Conservation (phyloP, 257 asterid genomes). For the Solanum microdontum region DNA sequence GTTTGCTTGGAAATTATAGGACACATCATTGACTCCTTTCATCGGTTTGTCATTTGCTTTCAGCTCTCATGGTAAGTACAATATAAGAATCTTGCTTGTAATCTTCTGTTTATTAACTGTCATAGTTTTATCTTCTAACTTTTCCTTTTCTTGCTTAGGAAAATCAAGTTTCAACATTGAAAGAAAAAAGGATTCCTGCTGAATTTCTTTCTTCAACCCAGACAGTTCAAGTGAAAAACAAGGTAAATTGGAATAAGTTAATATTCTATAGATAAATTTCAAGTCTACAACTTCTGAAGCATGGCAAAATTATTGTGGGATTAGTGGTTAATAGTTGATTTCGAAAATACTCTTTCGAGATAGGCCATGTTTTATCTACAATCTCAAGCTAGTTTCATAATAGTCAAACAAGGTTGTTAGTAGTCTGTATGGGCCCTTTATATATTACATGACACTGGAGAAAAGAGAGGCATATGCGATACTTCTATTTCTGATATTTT, state of each 20-base stretch:
- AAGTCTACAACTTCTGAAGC: background rate
- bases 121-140: background rate
- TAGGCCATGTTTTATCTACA: background rate
- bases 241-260: slow-evolving; percentile 28
- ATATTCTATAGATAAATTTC: background rate
- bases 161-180: slow-evolving; percentile 79
- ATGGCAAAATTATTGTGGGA: background rate
- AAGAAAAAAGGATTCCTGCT: slow-evolving; percentile 75
- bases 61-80: slow-evolving; percentile 83
- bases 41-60: slow-evolving; percentile 8
- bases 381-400: background rate
- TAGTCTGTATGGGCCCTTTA: background rate
- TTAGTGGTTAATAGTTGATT: background rate
- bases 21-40: slow-evolving; percentile 12
- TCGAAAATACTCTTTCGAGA: background rate
- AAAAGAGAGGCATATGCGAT: background rate
- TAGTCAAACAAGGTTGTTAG: background rate
- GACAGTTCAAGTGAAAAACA: slow-evolving; percentile 47
- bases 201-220: slow-evolving; percentile 94
- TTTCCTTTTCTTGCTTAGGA: slow-evolving; percentile 34
- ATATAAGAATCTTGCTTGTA: background rate
- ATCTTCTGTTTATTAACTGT: background rate
- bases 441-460: background rate
- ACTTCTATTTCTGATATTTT: background rate
- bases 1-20: slow-evolving; percentile 37